Conservation (phyloP, 257 asterid species). For the Vinca minor region DNA sequence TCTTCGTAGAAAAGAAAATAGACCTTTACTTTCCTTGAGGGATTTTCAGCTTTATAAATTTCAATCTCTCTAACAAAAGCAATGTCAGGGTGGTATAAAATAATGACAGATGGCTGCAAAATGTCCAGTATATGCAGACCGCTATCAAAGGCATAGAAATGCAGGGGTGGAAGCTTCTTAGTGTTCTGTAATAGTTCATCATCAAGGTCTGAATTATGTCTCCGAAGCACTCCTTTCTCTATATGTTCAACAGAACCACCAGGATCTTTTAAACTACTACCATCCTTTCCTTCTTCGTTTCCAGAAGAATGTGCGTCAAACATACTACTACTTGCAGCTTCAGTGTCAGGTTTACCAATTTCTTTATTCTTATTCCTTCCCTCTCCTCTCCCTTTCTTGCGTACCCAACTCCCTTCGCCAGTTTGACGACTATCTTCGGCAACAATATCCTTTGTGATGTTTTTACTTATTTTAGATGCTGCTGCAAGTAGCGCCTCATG, state of each 20-base stretch:
- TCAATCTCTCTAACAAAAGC: slow-evolving; percentile 92
- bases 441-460: slow-evolving; percentile 33
- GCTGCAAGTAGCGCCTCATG: slow-evolving; percentile 82
- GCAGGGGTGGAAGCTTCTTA: slow-evolving; percentile 49
- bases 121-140: slow-evolving; percentile 65
- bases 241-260: slow-evolving; percentile 21
- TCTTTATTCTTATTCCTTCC: slow-evolving; percentile 42
- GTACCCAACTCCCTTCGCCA: slow-evolving; percentile 31
- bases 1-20: slow-evolving; percentile 86
- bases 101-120: slow-evolving; percentile 75
- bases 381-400: slow-evolving; percentile 29
- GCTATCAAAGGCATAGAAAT: slow-evolving; percentile 83
- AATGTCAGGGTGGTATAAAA: slow-evolving; percentile 84
- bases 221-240: slow-evolving; percentile 38
- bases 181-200: slow-evolving; percentile 18
- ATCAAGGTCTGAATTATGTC: slow-evolving; percentile 41
- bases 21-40: slow-evolving; percentile 58
- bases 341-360: slow-evolving; percentile 30
- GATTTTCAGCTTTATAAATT: slow-evolving; percentile 81
- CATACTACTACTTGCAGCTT: slow-evolving; percentile 35
- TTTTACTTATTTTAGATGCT: slow-evolving; percentile 61
- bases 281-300: slow-evolving; percentile 23
- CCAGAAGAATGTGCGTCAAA: slow-evolving; percentile 27
- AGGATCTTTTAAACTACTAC: slow-evolving; percentile 12
- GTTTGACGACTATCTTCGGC: slow-evolving; percentile 23